Evolutionary conservation across 164 flowering plant species (phyloP), one percentile per base, ranked within the genome.

Genomic region (Kingdonia uniflora): DNA sequence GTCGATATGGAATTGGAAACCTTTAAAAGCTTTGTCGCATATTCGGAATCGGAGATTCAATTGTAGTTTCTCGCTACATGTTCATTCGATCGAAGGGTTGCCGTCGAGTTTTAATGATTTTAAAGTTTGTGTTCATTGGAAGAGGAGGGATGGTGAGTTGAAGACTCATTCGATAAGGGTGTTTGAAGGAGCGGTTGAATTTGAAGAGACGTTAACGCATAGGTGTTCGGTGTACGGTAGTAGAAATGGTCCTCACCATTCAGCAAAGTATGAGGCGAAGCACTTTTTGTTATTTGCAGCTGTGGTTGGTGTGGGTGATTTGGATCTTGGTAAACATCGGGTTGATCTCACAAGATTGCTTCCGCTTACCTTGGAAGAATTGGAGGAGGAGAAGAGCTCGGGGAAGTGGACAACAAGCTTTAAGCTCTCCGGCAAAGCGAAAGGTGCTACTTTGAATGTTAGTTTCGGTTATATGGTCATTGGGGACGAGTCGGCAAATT

Each of bases 341-440:
- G 64, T 88, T 53, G 99, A 94, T 66, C 84, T 94, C 52, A 84
- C 97, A 2, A 77, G 95, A 74, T 60, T 94, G 74, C 87, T 94
- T 62, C 99, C 97, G 12, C 69, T 88, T 43, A 85, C 90, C 0
- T 61, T 89, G 70, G 99, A 94, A 74, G 99, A 94, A 49, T 68
- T 94, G 65, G 95, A 85, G 65, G 95, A 80, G 42, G 99, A 89
- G 55, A 83, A 85, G 71, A 79, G 77, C 69, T 64, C 82, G 0
- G 95, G 96, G 11, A 74, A 76, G 65, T 94, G 99, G 99, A 75
- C 90, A 11, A 94, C 99, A 2, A 85, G 89, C 61, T 94, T 71
- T 59, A 83, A 74, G 74, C 73, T 94, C 17, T 74, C 86, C 0
- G 97, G 97, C 12, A 74, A 65, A 62, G 95, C 82, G 12, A 85